phyloP scores from a whole-genome alignment of 2,329 filamentous ascomycete genomes.

The Aspergillus sp. region DNA sequence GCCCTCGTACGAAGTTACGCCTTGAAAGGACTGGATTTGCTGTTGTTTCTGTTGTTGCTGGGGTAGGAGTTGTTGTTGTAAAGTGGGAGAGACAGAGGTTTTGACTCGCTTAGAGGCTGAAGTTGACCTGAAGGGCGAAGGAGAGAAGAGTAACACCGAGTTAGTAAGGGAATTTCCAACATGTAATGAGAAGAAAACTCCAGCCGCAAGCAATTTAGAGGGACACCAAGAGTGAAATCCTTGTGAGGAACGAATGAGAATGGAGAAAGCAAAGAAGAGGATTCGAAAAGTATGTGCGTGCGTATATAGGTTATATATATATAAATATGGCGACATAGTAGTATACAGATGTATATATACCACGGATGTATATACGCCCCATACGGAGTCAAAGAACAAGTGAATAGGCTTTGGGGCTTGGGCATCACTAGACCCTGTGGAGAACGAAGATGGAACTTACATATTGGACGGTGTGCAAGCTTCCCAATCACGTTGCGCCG shows the following conservation, averaged over 20 bases:
- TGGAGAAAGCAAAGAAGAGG: background rate
- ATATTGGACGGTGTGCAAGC: slow-evolving; percentile 36
- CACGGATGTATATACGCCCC: background rate
- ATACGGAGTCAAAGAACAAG: background rate
- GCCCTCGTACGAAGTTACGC: slow-evolving; percentile 37
- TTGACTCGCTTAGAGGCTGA: slow-evolving; percentile 45
- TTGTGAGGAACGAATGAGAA: slow-evolving; percentile 9
- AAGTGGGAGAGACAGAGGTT: slow-evolving; percentile 36
- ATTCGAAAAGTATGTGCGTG: background rate
- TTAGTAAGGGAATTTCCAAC: slow-evolving; percentile 9
- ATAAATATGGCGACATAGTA: slow-evolving; percentile 1
- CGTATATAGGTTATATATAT: slow-evolving; percentile 5
- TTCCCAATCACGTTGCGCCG: slow-evolving; percentile 36
- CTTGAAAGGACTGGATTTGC: slow-evolving; percentile 36
- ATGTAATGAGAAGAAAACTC: background rate
- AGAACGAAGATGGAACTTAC: slow-evolving; percentile 34
- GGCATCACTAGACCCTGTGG: slow-evolving; percentile 10
- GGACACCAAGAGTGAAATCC: background rate
- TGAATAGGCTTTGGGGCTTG: slow-evolving; percentile 1
- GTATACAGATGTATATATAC: slow-evolving; percentile 10
- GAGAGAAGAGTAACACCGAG: slow-evolving; percentile 2
- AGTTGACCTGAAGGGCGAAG: slow-evolving; percentile 33
- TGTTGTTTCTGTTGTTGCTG: slow-evolving; percentile 27
- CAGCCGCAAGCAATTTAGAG: background rate
- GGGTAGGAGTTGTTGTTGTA: slow-evolving; percentile 37